Evolutionary conservation across 441 rosid species (phyloP).

Genomic region (Corymbia citriodora): DNA sequence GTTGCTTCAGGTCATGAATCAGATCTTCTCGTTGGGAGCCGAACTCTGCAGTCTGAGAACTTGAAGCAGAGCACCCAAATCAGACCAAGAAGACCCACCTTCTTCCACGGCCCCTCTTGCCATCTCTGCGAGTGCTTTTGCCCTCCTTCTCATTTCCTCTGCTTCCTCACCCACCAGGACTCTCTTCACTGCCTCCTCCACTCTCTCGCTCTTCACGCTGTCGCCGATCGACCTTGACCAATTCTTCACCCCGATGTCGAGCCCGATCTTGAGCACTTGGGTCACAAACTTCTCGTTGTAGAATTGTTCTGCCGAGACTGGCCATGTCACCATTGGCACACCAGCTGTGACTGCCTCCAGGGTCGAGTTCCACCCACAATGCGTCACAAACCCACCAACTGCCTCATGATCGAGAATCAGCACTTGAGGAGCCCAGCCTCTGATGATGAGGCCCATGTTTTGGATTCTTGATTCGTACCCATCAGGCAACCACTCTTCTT

Average conservation of each 20-base stretch:
- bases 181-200: conserved; percentile 2
- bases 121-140: neutral
- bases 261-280: neutral
- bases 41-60: neutral
- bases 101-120: conserved; percentile 2
- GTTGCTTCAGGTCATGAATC: neutral
- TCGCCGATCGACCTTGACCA: neutral
- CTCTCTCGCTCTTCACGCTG: neutral
- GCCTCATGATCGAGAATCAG: neutral
- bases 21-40: neutral
- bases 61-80: neutral
- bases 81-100: neutral
- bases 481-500: conserved; percentile 3
- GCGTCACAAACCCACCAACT: neutral
- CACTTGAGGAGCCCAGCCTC: conserved; percentile 11
- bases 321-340: conserved; percentile 8
- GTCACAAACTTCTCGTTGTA: conserved; percentile 7
- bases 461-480: neutral
- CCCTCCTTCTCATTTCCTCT: neutral
- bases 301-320: neutral
- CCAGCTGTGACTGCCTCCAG: neutral
- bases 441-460: neutral
- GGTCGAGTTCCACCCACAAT: conserved; percentile 10
- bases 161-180: conserved; percentile 1
- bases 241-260: neutral